phyloP scores from a whole-genome alignment of 441 rosid species.

The Populus hybrid region DNA sequence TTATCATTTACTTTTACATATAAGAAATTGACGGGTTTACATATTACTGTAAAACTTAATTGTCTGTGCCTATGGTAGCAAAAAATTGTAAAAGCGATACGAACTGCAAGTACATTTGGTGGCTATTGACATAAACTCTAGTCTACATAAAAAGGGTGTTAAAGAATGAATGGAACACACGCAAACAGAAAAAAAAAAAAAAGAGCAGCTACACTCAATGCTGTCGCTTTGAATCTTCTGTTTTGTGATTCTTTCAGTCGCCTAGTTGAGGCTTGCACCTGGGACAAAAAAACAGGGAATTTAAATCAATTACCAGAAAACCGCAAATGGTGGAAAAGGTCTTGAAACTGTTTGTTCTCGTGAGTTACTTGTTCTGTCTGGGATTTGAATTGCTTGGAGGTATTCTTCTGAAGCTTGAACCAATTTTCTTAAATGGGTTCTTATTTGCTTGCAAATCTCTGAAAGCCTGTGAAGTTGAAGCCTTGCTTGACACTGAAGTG shows the following conservation, averaged over 20 bases:
- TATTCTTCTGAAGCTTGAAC: slow-evolving; percentile 56
- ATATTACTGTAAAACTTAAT: slow-evolving; percentile 15
- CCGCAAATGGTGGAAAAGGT: slow-evolving; percentile 16
- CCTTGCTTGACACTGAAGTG: slow-evolving; percentile 17
- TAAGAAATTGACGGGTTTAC: slow-evolving; percentile 8
- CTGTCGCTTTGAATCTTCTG: slow-evolving; percentile 21
- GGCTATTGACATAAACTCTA: slow-evolving; percentile 18
- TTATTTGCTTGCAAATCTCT: slow-evolving; percentile 34
- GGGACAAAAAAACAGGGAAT: slow-evolving; percentile 27
- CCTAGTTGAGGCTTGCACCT: slow-evolving; percentile 29
- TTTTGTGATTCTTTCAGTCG: slow-evolving; percentile 23
- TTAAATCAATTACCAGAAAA: slow-evolving; percentile 24
- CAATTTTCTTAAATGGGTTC: slow-evolving; percentile 36
- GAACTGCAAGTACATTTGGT: slow-evolving; percentile 21
- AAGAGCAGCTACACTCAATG: slow-evolving; percentile 10
- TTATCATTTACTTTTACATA: not conserved
- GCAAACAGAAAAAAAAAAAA: not conserved
- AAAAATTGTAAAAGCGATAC: slow-evolving; percentile 22
- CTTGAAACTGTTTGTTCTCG: no score
- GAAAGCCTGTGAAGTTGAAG: slow-evolving; percentile 28
- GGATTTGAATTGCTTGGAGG: slow-evolving; percentile 73
- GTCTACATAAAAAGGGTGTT: slow-evolving; percentile 15
- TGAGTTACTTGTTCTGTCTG: slow-evolving; percentile 70
- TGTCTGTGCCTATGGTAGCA: not conserved
- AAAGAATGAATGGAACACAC: slow-evolving; percentile 8